phyloP scores from a whole-genome alignment of 352 stramenopile genomes.

The Albugo candida region DNA sequence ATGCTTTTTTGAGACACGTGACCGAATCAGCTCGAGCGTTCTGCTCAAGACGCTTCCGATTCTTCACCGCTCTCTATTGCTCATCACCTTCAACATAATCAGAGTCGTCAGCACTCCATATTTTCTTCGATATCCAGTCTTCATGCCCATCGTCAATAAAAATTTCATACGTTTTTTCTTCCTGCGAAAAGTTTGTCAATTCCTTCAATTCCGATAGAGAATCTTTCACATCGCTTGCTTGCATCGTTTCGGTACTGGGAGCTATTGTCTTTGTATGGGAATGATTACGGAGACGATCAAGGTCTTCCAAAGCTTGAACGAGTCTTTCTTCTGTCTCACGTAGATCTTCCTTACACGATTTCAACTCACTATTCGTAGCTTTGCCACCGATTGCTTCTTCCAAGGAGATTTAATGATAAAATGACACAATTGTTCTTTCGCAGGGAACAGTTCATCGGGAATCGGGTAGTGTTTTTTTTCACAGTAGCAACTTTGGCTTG shows the following conservation, averaged over 20 bases:
- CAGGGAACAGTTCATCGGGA: conserved; percentile 10
- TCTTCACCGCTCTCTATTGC: conserved; percentile 30
- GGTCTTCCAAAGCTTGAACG: conserved; percentile 8
- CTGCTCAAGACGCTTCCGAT: conserved; percentile 8
- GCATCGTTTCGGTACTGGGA: not conserved
- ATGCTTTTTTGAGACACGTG: too few relatives aligned
- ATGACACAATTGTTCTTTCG: conserved; percentile 16
- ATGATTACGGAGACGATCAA: not conserved
- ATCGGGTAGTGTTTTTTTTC: conserved; percentile 21
- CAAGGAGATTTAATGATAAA: conserved; percentile 9
- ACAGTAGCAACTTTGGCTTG: conserved; percentile 38
- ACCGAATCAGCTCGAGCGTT: too few relatives aligned
- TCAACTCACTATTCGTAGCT: conserved; percentile 8
- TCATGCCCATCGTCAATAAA: conserved; percentile 15
- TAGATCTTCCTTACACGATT: not conserved
- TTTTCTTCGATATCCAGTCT: conserved; percentile 13
- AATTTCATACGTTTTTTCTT: not conserved
- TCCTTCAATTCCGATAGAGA: not conserved
- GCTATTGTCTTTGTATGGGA: not conserved
- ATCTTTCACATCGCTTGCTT: conserved; percentile 7
- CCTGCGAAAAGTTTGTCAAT: too few relatives aligned
- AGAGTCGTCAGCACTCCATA: too few relatives aligned
- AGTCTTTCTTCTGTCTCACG: conserved; percentile 9
- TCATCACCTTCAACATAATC: conserved; percentile 28
- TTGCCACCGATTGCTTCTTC: conserved; percentile 9